A percentile compares a stretch with the other conserved stretches of the same genome.
Evolutionary conservation across 345 rosid genomes (phyloP).

Genomic region (Euphorbia tirucalli): DNA sequence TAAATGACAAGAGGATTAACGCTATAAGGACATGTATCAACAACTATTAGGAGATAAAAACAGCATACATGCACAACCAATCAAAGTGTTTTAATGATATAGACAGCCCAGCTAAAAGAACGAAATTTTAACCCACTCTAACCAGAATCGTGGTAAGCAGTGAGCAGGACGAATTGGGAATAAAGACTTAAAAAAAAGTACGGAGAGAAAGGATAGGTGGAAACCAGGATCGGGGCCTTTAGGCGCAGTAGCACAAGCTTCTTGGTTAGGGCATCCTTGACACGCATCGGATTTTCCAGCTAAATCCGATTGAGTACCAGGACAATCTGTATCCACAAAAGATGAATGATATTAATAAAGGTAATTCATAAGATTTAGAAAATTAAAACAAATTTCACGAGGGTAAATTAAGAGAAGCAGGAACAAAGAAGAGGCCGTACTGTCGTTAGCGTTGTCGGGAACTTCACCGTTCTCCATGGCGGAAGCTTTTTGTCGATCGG

Average conservation of each 20-base stretch:
- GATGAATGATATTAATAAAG: background rate
- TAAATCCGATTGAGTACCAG: conserved; percentile 68
- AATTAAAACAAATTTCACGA: background rate
- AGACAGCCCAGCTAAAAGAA: background rate
- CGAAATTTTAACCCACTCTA: background rate
- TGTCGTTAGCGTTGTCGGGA: conserved; percentile 65
- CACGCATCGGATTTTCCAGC: conserved; percentile 88
- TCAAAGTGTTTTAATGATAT: background rate
- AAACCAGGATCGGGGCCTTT: conserved; percentile 97
- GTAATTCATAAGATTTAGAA: background rate
- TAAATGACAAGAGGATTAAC: background rate
- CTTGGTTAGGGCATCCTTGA: conserved; percentile 89
- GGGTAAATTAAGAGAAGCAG: background rate
- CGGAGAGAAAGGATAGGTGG: background rate
- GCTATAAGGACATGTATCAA: background rate
- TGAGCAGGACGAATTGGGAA: background rate
- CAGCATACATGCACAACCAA: background rate
- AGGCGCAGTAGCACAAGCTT: conserved; percentile 86
- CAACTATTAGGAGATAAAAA: background rate
- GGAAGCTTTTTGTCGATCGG: background rate
- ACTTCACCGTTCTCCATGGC: conserved; percentile 62
- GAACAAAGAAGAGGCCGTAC: conserved; percentile 24
- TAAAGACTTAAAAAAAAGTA: too few relatives aligned
- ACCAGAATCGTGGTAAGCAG: background rate
- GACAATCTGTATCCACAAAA: conserved; percentile 53